These are phyloP conservation scores for Annulohypoxylon stygium DNA, from an alignment of 495 filamentous ascomycete genomes.

Conservation along the genomic window DNA sequence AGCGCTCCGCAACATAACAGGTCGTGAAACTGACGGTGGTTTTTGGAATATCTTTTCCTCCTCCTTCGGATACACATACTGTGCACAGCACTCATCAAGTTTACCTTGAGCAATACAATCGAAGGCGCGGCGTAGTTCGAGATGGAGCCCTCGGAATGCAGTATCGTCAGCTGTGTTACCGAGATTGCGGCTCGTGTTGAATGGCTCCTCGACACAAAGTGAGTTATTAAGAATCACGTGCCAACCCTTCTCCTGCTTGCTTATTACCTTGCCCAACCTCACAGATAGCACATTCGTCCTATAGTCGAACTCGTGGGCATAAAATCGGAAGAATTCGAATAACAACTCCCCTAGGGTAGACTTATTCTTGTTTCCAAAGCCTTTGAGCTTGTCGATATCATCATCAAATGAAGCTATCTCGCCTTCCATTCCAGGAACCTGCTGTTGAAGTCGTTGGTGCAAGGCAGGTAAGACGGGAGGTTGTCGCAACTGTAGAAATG, in stretches of 20 bases:
- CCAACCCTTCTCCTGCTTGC: conserved; percentile 90
- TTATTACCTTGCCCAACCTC: conserved; percentile 83
- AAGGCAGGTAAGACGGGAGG: conserved; percentile 90
- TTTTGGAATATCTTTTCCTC: conserved; percentile 83
- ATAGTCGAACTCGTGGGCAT: conserved; percentile 93
- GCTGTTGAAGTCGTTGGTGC: conserved; percentile 79
- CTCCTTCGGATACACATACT: conserved; percentile 86
- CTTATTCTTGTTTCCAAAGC: conserved; percentile 83
- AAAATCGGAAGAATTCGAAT: conserved; percentile 94
- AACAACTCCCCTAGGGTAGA: conserved; percentile 85
- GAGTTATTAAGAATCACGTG: conserved; percentile 79
- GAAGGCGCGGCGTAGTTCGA: conserved; percentile 90
- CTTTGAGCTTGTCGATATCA: conserved; percentile 77
- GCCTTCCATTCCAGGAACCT: conserved; percentile 69
- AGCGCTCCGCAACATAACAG: conserved; percentile 64
- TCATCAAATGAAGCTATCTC: conserved; percentile 84
- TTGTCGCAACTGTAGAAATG: conserved; percentile 90
- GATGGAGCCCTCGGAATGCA: conserved; percentile 89
- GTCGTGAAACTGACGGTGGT: conserved; percentile 66
- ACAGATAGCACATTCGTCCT: conserved; percentile 87
- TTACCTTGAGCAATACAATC: conserved; percentile 79
- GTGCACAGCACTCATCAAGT: conserved; percentile 82
- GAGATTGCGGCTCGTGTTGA: conserved; percentile 92
- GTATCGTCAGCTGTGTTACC: conserved; percentile 97
- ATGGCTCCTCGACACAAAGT: conserved; percentile 96